phyloP scores from a whole-genome alignment of 768 basidiomycete species.

The Myochromella boudieri region DNA sequence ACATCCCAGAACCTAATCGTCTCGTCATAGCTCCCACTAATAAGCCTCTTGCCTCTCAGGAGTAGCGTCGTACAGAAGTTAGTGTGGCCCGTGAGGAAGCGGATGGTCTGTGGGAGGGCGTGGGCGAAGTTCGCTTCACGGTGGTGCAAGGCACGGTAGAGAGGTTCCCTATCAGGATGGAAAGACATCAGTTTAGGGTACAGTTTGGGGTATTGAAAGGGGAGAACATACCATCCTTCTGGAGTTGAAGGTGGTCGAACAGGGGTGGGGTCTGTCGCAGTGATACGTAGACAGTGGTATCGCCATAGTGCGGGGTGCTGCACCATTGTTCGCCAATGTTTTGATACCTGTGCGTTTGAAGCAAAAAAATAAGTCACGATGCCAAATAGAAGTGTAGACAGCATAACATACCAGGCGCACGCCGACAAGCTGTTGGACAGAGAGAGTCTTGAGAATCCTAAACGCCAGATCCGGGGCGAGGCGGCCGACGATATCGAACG shows the following conservation, averaged over 20 bases:
- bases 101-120: slow-evolving; percentile 72
- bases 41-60: slow-evolving; percentile 74
- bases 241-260: slow-evolving; percentile 60
- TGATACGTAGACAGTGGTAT: slow-evolving; percentile 72
- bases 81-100: slow-evolving; percentile 82
- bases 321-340: slow-evolving; percentile 43
- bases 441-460: slow-evolving; percentile 54
- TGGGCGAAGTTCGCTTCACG: slow-evolving; percentile 82
- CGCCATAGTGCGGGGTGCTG: slow-evolving; percentile 76
- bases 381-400: slow-evolving; percentile 30
- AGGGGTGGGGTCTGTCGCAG: slow-evolving; percentile 68
- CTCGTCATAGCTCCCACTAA: slow-evolving; percentile 90
- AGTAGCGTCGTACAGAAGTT: slow-evolving; percentile 86
- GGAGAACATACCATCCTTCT: slow-evolving; percentile 65
- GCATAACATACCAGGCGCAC: slow-evolving; percentile 48
- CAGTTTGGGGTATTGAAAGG: neutral
- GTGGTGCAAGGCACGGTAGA: slow-evolving; percentile 81
- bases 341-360: slow-evolving; percentile 41
- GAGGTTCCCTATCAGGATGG: slow-evolving; percentile 38
- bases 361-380: slow-evolving; percentile 19
- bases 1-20: slow-evolving; percentile 94
- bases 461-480: slow-evolving; percentile 67
- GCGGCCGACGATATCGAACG: slow-evolving; percentile 78
- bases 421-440: slow-evolving; percentile 60
- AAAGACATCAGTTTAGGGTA: neutral